These are phyloP conservation scores for Globisporangium orthogonon DNA, from an alignment of 352 stramenopile species.

Conservation along the genomic window DNA sequence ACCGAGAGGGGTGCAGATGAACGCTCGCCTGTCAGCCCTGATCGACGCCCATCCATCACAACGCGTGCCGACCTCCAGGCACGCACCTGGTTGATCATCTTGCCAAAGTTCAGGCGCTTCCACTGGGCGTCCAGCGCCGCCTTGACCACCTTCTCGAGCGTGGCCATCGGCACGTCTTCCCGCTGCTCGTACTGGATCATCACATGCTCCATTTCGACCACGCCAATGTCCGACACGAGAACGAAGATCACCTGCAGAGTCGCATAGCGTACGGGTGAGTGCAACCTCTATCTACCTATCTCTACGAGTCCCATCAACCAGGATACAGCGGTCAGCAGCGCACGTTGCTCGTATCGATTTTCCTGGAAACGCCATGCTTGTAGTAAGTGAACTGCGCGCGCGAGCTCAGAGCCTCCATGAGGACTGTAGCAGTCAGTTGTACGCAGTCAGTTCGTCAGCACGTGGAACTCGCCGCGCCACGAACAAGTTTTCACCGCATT, in stretches of 20 bases:
- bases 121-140: slow-evolving; percentile 76
- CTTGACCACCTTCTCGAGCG: slow-evolving; percentile 77
- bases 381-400: slow-evolving; percentile 72
- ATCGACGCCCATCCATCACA: too few relatives aligned
- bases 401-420: slow-evolving; percentile 70
- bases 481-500: not conserved
- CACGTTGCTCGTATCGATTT: slow-evolving; percentile 72
- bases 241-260: slow-evolving; percentile 77
- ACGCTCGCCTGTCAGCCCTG: not conserved
- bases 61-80: not conserved
- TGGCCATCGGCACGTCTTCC: slow-evolving; percentile 46
- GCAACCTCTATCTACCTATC: not conserved
- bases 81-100: slow-evolving; percentile 81
- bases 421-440: slow-evolving; percentile 22
- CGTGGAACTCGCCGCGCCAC: too few relatives aligned
- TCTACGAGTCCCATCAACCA: too few relatives aligned
- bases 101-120: slow-evolving; percentile 85
- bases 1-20: not conserved
- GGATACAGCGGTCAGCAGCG: not conserved
- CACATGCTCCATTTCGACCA: slow-evolving; percentile 78
- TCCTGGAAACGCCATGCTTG: slow-evolving; percentile 61
- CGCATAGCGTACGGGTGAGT: not conserved
- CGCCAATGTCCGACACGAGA: slow-evolving; percentile 87
- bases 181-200: slow-evolving; percentile 80
- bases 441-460: not conserved